A percentile compares a stretch with the other conserved stretches of the same genome.
phyloP scores from a whole-genome alignment of 140 eudicot genomes.

The Flaveria floridana region DNA sequence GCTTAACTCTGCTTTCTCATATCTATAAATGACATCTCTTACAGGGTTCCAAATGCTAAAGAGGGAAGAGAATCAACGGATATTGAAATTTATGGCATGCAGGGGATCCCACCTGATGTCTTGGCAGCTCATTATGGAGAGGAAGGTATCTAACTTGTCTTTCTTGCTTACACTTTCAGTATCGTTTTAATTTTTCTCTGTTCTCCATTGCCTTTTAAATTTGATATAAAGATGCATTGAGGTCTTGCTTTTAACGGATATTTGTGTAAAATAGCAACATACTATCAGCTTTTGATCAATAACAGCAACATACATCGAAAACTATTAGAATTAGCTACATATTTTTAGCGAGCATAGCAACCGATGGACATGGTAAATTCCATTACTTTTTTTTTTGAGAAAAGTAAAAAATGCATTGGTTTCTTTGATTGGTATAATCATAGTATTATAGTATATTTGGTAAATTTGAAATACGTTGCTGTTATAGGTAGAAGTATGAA shows the following conservation, averaged over 20 bases:
- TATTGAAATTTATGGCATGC: constrained; percentile 96
- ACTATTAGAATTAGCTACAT: neutral
- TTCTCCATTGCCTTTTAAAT: neutral
- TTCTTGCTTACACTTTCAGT: neutral
- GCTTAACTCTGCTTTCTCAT: constrained; percentile 5
- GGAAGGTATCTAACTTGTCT: constrained; percentile 47
- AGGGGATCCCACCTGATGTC: constrained; percentile 85
- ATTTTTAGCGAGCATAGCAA: neutral
- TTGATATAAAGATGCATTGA: neutral
- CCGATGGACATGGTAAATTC: neutral
- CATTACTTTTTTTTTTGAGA: neutral
- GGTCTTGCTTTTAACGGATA: neutral
- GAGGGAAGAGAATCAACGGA: constrained; percentile 89
- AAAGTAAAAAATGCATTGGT: neutral
- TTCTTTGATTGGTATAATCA: neutral
- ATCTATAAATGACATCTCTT: constrained; percentile 7
- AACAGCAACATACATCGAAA: neutral
- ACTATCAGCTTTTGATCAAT: neutral
- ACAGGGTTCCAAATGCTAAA: constrained; percentile 98
- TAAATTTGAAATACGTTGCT: neutral
- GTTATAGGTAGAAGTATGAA: too few species aligned
- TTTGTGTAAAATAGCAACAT: neutral
- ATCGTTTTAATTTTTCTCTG: neutral
- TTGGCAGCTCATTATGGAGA: constrained; percentile 94
- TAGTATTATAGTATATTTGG: neutral